phyloP scores from a whole-genome alignment of 176 grass and related monocot species.

The Hordeum vulgare region DNA sequence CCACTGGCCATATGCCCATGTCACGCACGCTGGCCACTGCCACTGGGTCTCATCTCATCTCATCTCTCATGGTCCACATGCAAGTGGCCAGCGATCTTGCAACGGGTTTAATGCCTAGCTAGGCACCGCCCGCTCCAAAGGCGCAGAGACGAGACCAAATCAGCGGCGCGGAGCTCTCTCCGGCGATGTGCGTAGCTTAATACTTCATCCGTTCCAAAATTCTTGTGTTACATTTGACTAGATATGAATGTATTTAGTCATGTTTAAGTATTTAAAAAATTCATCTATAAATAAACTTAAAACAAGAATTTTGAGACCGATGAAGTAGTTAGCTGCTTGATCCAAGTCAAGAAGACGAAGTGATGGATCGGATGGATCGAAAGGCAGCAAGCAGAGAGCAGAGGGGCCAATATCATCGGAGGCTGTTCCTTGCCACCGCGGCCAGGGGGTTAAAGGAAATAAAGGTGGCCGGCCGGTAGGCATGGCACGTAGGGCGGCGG shows the following conservation, averaged over 20 bases:
- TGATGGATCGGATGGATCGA: background rate
- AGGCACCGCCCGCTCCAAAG: constrained; percentile 20
- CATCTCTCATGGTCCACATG: constrained; percentile 3
- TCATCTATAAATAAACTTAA: no score
- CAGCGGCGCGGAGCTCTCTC: background rate
- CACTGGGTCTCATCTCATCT: no score
- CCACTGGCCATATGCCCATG: background rate
- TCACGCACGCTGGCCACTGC: background rate
- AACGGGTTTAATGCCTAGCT: background rate
- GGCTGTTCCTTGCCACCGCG: background rate
- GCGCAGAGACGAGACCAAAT: background rate
- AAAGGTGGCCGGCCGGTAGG: background rate
- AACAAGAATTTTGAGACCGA: no score
- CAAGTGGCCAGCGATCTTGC: constrained; percentile 5
- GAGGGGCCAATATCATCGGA: background rate
- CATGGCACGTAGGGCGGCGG: constrained; percentile 9
- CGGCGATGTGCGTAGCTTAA: no score
- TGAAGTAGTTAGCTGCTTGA: background rate
- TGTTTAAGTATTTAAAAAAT: no score
- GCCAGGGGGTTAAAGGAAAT: constrained; percentile 11
- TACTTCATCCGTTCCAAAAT: no score
- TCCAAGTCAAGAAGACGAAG: background rate
- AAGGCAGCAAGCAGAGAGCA: background rate
- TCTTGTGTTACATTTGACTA: no score
- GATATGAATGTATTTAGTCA: no score